These are phyloP conservation scores for Saturnispora sekii DNA, from an alignment of 805 yeast genomes.

Conservation along the genomic window DNA sequence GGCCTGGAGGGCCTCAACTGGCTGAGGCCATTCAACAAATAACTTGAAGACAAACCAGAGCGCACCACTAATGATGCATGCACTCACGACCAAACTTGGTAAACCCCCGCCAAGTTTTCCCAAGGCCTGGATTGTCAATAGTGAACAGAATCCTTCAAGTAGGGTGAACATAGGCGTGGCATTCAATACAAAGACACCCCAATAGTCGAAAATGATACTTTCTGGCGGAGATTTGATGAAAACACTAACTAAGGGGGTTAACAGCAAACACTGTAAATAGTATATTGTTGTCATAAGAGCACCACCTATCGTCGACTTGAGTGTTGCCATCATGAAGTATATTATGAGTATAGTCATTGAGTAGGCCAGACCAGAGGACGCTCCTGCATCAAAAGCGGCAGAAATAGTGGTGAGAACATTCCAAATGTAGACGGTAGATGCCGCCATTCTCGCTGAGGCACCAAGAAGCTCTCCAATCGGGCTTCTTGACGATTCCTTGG, in stretches of 20 bases:
- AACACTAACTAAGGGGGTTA: neutral
- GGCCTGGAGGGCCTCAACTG: constrained; percentile 63
- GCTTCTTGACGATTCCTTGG: neutral
- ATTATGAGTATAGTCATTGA: constrained; percentile 61
- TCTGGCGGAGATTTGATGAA: neutral
- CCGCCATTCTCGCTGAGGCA: constrained; percentile 24
- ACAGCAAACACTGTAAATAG: constrained; percentile 45
- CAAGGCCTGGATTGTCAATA: constrained; percentile 82
- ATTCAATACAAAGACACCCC: constrained; percentile 65
- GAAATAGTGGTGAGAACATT: constrained; percentile 79
- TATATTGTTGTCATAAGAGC: constrained; percentile 36
- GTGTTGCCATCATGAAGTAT: constrained; percentile 64
- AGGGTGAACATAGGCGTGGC: constrained; percentile 86
- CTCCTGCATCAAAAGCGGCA: constrained; percentile 89
- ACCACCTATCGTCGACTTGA: constrained; percentile 32
- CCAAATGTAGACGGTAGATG: constrained; percentile 52
- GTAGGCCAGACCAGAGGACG: constrained; percentile 83
- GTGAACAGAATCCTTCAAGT: constrained; percentile 87
- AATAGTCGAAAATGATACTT: constrained; percentile 26
- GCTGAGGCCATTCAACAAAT: constrained; percentile 54
- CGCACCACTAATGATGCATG: constrained; percentile 66
- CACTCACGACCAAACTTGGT: constrained; percentile 58
- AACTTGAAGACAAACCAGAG: constrained; percentile 75
- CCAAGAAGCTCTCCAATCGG: neutral
- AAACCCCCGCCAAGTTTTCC: constrained; percentile 74